These are phyloP conservation scores for Macadamia integrifolia DNA, from an alignment of 164 flowering plant species.

Conservation along the genomic window DNA sequence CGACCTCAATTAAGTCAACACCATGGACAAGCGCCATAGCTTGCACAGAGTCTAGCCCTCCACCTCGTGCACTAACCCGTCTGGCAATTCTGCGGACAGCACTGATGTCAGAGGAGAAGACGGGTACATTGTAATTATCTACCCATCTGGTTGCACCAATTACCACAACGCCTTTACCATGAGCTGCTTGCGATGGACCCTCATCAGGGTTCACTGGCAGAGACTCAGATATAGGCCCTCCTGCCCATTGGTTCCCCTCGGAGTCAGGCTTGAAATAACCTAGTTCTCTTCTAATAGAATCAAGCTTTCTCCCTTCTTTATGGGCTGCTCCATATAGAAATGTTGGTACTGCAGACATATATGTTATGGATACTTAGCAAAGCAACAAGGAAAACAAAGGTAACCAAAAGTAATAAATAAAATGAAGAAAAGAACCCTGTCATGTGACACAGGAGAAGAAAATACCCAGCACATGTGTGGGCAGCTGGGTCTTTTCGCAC, in stretches of 20 bases:
- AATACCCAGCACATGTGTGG: no score
- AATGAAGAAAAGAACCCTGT: no score
- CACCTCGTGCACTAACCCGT: conserved; percentile 58
- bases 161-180: conserved; percentile 46
- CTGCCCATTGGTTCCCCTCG: conserved; percentile 43
- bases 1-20: conserved; percentile 47
- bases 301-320: conserved; percentile 42
- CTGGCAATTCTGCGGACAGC: conserved; percentile 50
- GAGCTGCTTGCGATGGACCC: conserved; percentile 42
- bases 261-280: conserved; percentile 66
- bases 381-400: background rate
- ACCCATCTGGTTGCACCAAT: conserved; percentile 66
- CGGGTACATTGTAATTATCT: conserved; percentile 65
- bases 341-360: conserved; percentile 50
- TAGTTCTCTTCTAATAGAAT: conserved; percentile 49
- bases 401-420: no score
- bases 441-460: no score
- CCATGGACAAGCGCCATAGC: conserved; percentile 68
- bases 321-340: conserved; percentile 70
- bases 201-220: conserved; percentile 43
- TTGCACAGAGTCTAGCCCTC: conserved; percentile 66
- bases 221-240: conserved; percentile 32
- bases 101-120: conserved; percentile 39
- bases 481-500: no score
- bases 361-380: conserved; percentile 11